Conservation (phyloP, 306 rosid species). For the Acacia melanoxylon region DNA sequence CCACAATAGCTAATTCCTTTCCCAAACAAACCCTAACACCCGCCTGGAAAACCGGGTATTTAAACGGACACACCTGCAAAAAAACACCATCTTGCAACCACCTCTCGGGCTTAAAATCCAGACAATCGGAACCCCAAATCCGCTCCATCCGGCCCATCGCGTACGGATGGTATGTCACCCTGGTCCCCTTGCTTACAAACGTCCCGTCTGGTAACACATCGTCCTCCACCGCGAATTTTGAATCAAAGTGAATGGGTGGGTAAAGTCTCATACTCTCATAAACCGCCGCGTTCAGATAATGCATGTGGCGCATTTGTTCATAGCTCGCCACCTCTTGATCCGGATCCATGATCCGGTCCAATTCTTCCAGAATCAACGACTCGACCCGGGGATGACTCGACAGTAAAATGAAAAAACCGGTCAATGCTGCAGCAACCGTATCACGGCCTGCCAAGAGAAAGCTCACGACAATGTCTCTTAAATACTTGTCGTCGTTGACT, state of each 20-base stretch:
- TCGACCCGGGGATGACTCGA: constrained; percentile 56
- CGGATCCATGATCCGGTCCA: constrained; percentile 48
- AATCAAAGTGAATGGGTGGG: constrained; percentile 89
- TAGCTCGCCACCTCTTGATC: constrained; percentile 31
- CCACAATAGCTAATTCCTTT: constrained; percentile 71
- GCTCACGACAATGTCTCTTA: constrained; percentile 80
- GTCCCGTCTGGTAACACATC: constrained; percentile 89
- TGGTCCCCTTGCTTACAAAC: constrained; percentile 56
- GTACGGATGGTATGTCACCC: constrained; percentile 85
- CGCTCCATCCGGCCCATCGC: constrained; percentile 94
- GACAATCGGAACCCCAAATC: constrained; percentile 75
- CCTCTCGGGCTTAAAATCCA: constrained; percentile 69
- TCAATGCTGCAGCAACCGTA: constrained; percentile 66
- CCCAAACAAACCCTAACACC: constrained; percentile 91
- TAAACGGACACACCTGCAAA: constrained; percentile 47
- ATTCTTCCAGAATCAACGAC: constrained; percentile 47
- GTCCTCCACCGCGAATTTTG: constrained; percentile 68
- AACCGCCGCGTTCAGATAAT: constrained; percentile 65
- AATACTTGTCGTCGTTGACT: constrained; percentile 55
- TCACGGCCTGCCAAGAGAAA: constrained; percentile 87
- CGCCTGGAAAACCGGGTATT: constrained; percentile 85
- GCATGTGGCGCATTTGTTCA: constrained; percentile 57
- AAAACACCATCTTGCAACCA: constrained; percentile 69
- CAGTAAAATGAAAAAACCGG: constrained; percentile 59
- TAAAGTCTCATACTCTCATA: constrained; percentile 78